Base-by-base conservation (phyloP, 495 filamentous ascomycete genomes). In the Penicillium chermesinum region DNA sequence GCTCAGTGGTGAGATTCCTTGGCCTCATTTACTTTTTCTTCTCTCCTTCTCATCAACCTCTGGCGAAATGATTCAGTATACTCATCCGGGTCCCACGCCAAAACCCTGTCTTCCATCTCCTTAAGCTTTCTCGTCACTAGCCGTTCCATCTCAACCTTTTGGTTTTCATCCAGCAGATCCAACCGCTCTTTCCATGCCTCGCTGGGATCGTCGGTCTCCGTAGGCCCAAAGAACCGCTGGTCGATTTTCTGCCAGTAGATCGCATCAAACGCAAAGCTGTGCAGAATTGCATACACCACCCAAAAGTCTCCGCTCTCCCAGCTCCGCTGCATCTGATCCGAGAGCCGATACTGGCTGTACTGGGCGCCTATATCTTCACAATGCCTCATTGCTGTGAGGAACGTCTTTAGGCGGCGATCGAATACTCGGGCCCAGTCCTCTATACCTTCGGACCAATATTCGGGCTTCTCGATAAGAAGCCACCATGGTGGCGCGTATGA, bases 361-460 rank as follows among this genome's bases (percentile, higher is more conserved):
- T 25, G 41, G 15, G 13, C 33, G 21, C 7, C 21, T 9, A 14
- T 25, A 4, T 22, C 40, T 42, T 42, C 40, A 5, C 40, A 8
- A 42, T 42, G 18, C 40, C n/a, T 42, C 25, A 44, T 33, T 33
- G 14, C 35, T 17, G 6, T n/a, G 15, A 37, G 35, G 27, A 59
- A 60, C 5, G 48, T 55, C 20, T 52, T 4, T 0, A 62, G 55
- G 0, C 48, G 44, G 20, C 33, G 5, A 8, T 59, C 58, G 41
- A 49, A 64, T 18, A 41, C 21, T 13, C 2, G 40, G 12, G 21
- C 35, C 60, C 61, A 63, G 16, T 53, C 49, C 1, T 63, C 61
- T 14, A 61, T 27, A 38, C 56, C 56, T 45, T 45, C 21, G 16
- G 30, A 13, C 43, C 32, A 45, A 14, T 37, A 45, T 21, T 45